These are phyloP conservation scores for Syzygium grande DNA, from an alignment of 345 rosid species.

Conservation along the genomic window DNA sequence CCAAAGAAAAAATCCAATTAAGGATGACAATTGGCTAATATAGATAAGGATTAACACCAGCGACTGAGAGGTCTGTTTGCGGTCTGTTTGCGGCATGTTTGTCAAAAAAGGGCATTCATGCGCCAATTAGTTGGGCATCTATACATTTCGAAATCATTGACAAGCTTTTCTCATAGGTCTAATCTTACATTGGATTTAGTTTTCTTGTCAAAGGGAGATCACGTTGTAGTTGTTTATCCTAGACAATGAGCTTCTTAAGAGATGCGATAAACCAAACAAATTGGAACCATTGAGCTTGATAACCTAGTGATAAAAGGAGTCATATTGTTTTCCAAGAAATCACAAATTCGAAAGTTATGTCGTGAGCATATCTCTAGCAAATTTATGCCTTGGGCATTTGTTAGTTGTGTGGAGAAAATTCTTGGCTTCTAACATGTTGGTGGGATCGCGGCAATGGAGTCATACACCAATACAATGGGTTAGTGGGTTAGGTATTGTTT, in stretches of 20 bases:
- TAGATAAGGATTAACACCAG: neutral
- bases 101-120: neutral
- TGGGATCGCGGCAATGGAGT: too few relatives aligned
- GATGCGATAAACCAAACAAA: neutral
- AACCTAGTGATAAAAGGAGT: too few relatives aligned
- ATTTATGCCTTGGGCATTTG: too few relatives aligned
- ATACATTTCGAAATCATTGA: neutral
- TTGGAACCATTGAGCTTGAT: neutral
- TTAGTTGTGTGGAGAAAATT: too few relatives aligned
- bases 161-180: neutral
- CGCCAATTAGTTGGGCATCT: neutral
- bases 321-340: too few relatives aligned
- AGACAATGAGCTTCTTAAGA: neutral
- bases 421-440: too few relatives aligned
- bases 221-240: neutral
- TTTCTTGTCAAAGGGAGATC: neutral
- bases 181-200: neutral
- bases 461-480: too few relatives aligned
- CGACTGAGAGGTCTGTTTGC: neutral
- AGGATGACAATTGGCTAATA: neutral
- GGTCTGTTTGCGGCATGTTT: neutral
- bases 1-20: neutral
- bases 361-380: too few relatives aligned
- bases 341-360: too few relatives aligned
- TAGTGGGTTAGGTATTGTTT: too few relatives aligned